Evolutionary conservation across 371 early-diverging fungal genomes (phyloP).

Genomic region (Actinomucor elegans): DNA sequence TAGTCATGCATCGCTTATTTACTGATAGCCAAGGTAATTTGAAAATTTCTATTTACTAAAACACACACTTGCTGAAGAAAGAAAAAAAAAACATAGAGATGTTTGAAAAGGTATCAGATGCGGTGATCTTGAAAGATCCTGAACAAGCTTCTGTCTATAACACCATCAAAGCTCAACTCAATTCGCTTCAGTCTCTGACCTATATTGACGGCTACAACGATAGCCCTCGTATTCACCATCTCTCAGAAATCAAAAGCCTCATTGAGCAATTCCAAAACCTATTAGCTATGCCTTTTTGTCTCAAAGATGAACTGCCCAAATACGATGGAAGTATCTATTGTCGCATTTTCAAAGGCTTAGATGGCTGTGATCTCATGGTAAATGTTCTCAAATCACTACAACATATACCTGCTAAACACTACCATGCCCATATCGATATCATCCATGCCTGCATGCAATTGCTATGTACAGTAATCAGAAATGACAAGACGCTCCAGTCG

Average conservation of each 20-base stretch:
- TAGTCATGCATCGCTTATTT: constrained; percentile 53
- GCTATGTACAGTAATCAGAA: neutral
- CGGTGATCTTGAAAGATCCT: constrained; percentile 39
- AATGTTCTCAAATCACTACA: constrained; percentile 23
- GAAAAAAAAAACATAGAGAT: no score
- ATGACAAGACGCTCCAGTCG: constrained; percentile 16
- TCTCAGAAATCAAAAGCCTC: constrained; percentile 18
- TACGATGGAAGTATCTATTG: constrained; percentile 18
- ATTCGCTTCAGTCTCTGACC: constrained; percentile 10
- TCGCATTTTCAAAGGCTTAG: constrained; percentile 30
- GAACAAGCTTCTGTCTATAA: constrained; percentile 37
- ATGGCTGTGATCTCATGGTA: constrained; percentile 24
- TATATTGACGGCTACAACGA: constrained; percentile 23
- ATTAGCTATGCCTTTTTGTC: constrained; percentile 19
- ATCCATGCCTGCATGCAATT: neutral
- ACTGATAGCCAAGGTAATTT: constrained; percentile 49
- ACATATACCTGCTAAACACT: constrained; percentile 23
- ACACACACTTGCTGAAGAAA: neutral
- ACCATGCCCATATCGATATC: neutral
- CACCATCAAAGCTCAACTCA: constrained; percentile 38
- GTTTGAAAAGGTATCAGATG: constrained; percentile 25
- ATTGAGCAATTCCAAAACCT: constrained; percentile 33
- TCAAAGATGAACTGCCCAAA: constrained; percentile 1
- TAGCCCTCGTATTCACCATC: constrained; percentile 3
- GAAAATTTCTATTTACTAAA: no score